These are phyloP conservation scores for Chlorella variabilis DNA, from an alignment of 163 green algal genomes.

Conservation along the genomic window DNA sequence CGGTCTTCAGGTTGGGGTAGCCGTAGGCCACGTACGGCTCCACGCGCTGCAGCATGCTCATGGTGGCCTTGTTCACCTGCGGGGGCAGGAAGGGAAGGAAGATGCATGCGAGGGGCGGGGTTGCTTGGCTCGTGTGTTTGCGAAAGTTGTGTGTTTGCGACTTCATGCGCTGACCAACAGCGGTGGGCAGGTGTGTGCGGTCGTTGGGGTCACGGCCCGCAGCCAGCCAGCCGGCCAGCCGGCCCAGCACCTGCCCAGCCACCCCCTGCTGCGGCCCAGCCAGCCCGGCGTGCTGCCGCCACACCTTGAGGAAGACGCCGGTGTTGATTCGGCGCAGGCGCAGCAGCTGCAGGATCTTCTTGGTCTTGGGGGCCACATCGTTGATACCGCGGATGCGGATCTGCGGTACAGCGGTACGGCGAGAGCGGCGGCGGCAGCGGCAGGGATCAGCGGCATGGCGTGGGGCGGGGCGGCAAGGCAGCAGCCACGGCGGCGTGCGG, in stretches of 20 bases:
- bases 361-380: constrained; percentile 90
- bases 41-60: constrained; percentile 96
- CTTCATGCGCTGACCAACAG: too few relatives aligned
- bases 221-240: neutral
- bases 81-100: neutral
- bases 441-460: too few relatives aligned
- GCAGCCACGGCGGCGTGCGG: too few relatives aligned
- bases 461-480: too few relatives aligned
- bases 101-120: neutral
- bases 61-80: constrained; percentile 97
- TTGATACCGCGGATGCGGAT: constrained; percentile 95
- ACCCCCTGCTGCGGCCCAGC: neutral
- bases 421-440: too few relatives aligned
- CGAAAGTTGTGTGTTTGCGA: neutral
- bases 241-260: too few relatives aligned
- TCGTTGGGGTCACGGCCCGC: neutral
- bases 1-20: constrained; percentile 98
- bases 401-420: neutral
- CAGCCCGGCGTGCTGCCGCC: neutral
- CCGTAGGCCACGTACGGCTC: constrained; percentile 98
- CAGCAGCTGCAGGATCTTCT: constrained; percentile 99
- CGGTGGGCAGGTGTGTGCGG: too few relatives aligned
- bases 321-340: constrained; percentile 98
- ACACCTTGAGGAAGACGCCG: constrained; percentile 93
- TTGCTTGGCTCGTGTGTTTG: too few relatives aligned